Evolutionary conservation across 2,329 filamentous ascomycete genomes (phyloP).

Genomic region (Colletotrichum tropicicola): DNA sequence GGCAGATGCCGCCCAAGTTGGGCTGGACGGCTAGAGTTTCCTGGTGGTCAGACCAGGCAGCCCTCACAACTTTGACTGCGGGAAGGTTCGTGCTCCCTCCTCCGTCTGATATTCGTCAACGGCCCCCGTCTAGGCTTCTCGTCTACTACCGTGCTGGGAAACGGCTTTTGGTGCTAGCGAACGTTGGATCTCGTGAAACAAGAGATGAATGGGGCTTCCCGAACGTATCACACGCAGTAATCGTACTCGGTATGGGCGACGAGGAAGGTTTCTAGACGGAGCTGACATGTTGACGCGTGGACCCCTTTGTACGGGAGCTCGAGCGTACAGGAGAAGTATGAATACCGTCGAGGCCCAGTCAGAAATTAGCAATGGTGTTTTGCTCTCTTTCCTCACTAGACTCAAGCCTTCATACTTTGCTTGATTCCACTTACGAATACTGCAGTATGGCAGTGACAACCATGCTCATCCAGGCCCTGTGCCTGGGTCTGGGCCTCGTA

Average conservation of each 20-base stretch:
- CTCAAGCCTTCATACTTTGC: too few relatives aligned
- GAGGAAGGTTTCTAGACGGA: neutral
- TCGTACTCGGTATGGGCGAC: constrained; percentile 4
- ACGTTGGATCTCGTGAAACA: neutral
- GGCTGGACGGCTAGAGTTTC: neutral
- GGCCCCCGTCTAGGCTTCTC: neutral
- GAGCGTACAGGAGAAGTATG: neutral
- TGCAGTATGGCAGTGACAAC: neutral
- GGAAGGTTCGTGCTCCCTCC: neutral
- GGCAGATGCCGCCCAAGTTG: neutral
- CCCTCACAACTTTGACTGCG: neutral
- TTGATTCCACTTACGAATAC: neutral
- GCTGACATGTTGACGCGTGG: too few relatives aligned
- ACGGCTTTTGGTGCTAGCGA: neutral
- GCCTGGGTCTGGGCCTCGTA: constrained; percentile 4
- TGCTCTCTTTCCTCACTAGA: too few relatives aligned
- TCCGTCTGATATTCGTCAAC: neutral
- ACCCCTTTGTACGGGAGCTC: neutral
- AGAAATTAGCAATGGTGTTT: too few relatives aligned
- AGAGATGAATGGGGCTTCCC: neutral
- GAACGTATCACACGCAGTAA: neutral
- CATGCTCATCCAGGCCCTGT: neutral
- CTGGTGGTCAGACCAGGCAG: neutral
- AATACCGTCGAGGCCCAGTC: neutral
- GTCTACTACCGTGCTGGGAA: neutral